A percentile compares a stretch with the other conserved stretches of the same genome.
These are phyloP conservation scores for Dryas alaskensis DNA, from an alignment of 306 rosid species.

Conservation along the genomic window DNA sequence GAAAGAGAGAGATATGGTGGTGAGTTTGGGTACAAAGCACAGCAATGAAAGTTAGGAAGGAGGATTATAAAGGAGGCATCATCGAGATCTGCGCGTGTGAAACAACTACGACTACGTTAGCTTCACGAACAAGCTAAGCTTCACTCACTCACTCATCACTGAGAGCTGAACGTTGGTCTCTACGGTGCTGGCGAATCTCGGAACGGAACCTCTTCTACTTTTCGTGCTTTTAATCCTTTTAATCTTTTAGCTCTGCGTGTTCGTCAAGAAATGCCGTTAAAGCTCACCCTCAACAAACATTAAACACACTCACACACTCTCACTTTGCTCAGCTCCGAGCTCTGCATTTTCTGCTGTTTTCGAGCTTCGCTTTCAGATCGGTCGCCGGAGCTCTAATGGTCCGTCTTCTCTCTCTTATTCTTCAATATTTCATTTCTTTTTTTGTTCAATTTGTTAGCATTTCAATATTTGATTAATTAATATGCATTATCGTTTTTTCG, in stretches of 20 bases:
- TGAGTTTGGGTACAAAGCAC: too few relatives aligned
- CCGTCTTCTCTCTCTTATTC: not conserved
- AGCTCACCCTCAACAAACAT: slow-evolving; percentile 16
- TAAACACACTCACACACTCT: not conserved
- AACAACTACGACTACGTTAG: slow-evolving; percentile 1
- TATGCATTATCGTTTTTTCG: not conserved
- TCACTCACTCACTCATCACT: too few relatives aligned
- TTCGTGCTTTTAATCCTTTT: not conserved
- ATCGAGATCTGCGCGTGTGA: slow-evolving; percentile 20
- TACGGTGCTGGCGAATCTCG: slow-evolving; percentile 32
- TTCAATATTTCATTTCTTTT: not conserved
- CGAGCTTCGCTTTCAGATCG: not conserved
- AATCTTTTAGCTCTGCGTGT: slow-evolving; percentile 32
- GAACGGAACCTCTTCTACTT: not conserved
- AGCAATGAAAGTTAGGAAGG: too few relatives aligned
- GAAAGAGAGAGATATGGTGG: too few relatives aligned
- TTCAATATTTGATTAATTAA: not conserved
- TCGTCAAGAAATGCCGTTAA: slow-evolving; percentile 62
- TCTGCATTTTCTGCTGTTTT: not conserved
- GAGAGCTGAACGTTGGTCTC: slow-evolving; percentile 29
- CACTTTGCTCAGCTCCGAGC: not conserved
- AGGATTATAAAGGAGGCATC: not conserved
- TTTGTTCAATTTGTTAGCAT: not conserved
- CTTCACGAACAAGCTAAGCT: slow-evolving; percentile 23
- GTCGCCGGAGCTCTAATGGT: not conserved